Evolutionary conservation across 2,329 filamentous ascomycete genomes (phyloP).

Genomic region (Paecilomyces niveus): DNA sequence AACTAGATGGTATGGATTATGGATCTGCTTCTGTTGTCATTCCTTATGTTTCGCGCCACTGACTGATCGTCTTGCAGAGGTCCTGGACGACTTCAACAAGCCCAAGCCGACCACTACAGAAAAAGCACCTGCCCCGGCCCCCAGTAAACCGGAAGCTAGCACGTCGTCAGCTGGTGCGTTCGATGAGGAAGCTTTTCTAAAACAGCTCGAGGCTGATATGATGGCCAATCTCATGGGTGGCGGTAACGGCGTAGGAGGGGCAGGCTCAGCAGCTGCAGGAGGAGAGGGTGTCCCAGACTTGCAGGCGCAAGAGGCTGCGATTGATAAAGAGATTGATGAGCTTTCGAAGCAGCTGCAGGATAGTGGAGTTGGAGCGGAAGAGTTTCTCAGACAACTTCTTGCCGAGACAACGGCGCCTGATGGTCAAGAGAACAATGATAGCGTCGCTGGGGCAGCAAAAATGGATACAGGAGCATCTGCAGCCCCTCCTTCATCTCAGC

Average conservation of each 20-base stretch:
- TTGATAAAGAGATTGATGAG: slow-evolving; percentile 26
- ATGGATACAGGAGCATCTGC: slow-evolving; percentile 13
- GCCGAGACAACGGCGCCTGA: slow-evolving; percentile 22
- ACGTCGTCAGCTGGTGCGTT: slow-evolving; percentile 14
- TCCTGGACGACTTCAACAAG: slow-evolving; percentile 85
- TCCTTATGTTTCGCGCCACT: too few species aligned
- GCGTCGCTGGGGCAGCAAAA: slow-evolving; percentile 8
- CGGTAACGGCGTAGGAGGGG: slow-evolving; percentile 43
- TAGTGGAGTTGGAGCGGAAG: slow-evolving; percentile 24
- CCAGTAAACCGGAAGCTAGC: slow-evolving; percentile 8
- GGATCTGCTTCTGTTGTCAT: too few species aligned
- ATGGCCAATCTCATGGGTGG: slow-evolving; percentile 68
- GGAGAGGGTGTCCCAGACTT: slow-evolving; percentile 4
- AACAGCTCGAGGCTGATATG: slow-evolving; percentile 82
- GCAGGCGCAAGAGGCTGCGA: slow-evolving; percentile 14
- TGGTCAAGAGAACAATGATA: slow-evolving; percentile 14
- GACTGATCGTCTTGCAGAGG: slow-evolving; percentile 44
- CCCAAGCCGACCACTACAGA: slow-evolving; percentile 30
- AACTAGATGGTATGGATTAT: slow-evolving; percentile 84
- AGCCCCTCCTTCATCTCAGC: slow-evolving; percentile 28
- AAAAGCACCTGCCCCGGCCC: slow-evolving; percentile 15
- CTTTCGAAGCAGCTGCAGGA: slow-evolving; percentile 30
- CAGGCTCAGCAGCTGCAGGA: slow-evolving; percentile 45
- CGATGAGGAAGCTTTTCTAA: slow-evolving; percentile 56
- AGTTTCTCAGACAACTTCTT: slow-evolving; percentile 29